Evolutionary conservation across 306 rosid species (phyloP).

Genomic region (Prunus mira): DNA sequence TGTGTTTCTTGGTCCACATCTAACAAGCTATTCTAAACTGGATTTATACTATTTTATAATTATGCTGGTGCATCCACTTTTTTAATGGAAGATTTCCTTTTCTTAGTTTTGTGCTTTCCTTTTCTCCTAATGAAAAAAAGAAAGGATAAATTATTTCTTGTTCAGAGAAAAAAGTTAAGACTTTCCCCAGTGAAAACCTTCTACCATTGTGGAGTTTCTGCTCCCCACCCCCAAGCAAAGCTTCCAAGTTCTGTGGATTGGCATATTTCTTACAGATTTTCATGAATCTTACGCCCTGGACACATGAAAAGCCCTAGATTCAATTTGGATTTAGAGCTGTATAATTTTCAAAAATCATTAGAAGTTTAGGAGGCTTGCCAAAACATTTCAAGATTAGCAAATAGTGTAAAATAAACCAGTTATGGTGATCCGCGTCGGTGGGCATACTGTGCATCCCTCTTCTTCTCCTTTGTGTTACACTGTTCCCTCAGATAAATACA

Average conservation of each 20-base stretch:
- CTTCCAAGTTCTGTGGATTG: background rate
- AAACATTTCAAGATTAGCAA: background rate
- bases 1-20: conserved; percentile 18
- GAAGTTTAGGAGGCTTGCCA: background rate
- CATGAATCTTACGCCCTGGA: background rate
- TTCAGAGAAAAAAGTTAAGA: background rate
- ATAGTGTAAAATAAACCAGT: no score
- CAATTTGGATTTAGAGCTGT: no score
- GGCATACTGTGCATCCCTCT: background rate
- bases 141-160: background rate
- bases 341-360: background rate
- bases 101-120: background rate
- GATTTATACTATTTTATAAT: background rate
- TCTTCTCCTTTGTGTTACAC: background rate
- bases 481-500: background rate
- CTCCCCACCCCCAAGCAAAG: background rate
- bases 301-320: background rate
- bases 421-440: no score
- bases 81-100: background rate
- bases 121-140: background rate
- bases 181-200: background rate
- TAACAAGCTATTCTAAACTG: background rate
- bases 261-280: background rate
- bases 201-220: background rate
- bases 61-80: background rate